These are phyloP conservation scores for Cyclotella baltica DNA, from an alignment of 108 stramenopile species.

Conservation along the genomic window DNA sequence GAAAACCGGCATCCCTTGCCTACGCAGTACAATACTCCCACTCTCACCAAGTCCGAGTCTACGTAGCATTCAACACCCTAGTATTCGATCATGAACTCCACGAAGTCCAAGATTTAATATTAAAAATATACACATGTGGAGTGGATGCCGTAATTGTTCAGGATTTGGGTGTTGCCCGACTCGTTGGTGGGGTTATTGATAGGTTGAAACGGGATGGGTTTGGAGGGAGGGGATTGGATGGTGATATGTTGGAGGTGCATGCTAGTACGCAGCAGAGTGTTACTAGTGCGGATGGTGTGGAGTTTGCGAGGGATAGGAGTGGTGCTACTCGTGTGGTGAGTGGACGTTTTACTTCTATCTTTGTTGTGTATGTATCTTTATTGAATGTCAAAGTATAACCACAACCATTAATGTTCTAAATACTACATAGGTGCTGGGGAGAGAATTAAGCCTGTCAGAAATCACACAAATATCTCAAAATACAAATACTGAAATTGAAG, in stretches of 20 bases:
- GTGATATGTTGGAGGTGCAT: constrained; percentile 65
- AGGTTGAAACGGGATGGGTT: constrained; percentile 1
- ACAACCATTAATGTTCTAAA: no score
- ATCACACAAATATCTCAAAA: constrained; percentile 55
- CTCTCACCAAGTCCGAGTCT: constrained; percentile 61
- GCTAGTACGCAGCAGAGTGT: constrained; percentile 82
- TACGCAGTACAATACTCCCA: constrained; percentile 60
- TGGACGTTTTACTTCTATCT: not conserved
- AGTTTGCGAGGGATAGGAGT: constrained; percentile 51
- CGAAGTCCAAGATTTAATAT: constrained; percentile 63
- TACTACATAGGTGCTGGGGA: constrained; percentile 57
- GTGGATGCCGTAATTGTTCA: constrained; percentile 86
- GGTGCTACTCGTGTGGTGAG: constrained; percentile 64
- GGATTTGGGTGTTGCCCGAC: constrained; percentile 64
- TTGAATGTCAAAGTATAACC: no score
- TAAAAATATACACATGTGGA: constrained; percentile 51
- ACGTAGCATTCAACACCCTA: constrained; percentile 58
- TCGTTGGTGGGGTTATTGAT: constrained; percentile 56
- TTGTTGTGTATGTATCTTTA: not conserved
- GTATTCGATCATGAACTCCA: constrained; percentile 74
- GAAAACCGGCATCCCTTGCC: constrained; percentile 29
- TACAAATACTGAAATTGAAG: constrained; percentile 69
- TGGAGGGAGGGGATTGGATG: constrained; percentile 14
- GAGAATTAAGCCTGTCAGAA: constrained; percentile 67
- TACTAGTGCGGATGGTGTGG: constrained; percentile 71